phyloP scores from a whole-genome alignment of 306 rosid species.

The Prunus davidiana region DNA sequence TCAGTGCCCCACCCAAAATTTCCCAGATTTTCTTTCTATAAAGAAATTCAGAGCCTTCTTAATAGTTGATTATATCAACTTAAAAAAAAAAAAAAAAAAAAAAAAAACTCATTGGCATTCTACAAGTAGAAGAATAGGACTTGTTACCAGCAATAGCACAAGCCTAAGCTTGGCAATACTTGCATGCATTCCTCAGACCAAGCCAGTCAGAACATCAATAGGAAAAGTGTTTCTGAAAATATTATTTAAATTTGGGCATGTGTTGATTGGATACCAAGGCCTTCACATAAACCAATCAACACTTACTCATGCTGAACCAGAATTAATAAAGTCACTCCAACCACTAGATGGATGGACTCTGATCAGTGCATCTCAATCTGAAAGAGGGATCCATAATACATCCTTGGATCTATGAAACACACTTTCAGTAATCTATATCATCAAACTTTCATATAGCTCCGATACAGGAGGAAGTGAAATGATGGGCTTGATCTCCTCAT shows the following conservation, averaged over 20 bases:
- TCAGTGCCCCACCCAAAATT: neutral
- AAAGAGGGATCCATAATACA: neutral
- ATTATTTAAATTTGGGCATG: neutral
- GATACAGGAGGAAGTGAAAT: neutral
- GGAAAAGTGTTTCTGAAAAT: neutral
- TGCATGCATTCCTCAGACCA: neutral
- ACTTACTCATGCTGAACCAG: neutral
- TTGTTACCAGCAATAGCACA: slow-evolving; percentile 1
- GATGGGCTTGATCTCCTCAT: neutral
- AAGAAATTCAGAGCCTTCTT: neutral
- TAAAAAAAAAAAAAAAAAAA: neutral
- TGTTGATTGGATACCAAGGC: neutral
- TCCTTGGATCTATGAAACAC: neutral
- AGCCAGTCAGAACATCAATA: neutral
- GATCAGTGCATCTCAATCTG: neutral
- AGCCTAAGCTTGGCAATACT: neutral
- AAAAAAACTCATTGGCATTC: neutral
- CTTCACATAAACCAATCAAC: neutral
- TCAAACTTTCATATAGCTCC: neutral
- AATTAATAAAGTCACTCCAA: neutral
- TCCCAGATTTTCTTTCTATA: neutral
- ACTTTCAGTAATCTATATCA: neutral
- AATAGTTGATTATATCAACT: neutral
- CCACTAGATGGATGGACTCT: neutral
- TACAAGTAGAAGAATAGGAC: neutral